phyloP scores from a whole-genome alignment of 2,329 filamentous ascomycete species.

The Colletotrichum horii region DNA sequence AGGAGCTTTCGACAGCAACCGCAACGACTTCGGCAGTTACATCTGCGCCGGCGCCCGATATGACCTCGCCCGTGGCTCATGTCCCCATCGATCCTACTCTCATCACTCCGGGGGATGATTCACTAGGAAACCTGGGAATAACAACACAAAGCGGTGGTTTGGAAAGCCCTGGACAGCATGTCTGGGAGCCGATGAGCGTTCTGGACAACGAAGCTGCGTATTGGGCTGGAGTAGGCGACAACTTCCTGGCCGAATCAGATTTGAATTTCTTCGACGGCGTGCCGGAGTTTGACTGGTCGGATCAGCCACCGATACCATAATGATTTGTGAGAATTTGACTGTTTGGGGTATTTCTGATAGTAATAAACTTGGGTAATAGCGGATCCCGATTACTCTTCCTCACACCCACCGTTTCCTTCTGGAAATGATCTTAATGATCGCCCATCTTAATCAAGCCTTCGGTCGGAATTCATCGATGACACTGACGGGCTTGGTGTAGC shows the following conservation, averaged over 20 bases:
- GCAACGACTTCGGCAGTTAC: background rate
- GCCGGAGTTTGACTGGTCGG: background rate
- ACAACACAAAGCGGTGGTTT: background rate
- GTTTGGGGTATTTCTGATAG: background rate
- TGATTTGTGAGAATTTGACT: background rate
- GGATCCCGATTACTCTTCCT: background rate
- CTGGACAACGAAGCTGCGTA: background rate
- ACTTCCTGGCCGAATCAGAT: background rate
- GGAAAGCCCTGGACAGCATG: background rate
- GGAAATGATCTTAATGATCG: background rate
- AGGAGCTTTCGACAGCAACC: background rate
- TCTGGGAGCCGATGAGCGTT: background rate
- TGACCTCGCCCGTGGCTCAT: background rate
- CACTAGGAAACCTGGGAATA: background rate
- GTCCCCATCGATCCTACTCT: background rate
- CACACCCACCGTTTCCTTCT: background rate
- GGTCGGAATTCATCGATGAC: constrained; percentile 22
- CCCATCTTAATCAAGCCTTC: background rate
- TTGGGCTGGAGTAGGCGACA: background rate
- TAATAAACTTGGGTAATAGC: background rate
- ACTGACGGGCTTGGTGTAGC: constrained; percentile 18
- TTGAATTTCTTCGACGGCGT: background rate
- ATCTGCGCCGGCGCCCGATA: background rate
- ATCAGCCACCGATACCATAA: background rate
- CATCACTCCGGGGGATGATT: background rate